phyloP scores from a whole-genome alignment of 2,329 filamentous ascomycete genomes.

The Fusarium graminum region DNA sequence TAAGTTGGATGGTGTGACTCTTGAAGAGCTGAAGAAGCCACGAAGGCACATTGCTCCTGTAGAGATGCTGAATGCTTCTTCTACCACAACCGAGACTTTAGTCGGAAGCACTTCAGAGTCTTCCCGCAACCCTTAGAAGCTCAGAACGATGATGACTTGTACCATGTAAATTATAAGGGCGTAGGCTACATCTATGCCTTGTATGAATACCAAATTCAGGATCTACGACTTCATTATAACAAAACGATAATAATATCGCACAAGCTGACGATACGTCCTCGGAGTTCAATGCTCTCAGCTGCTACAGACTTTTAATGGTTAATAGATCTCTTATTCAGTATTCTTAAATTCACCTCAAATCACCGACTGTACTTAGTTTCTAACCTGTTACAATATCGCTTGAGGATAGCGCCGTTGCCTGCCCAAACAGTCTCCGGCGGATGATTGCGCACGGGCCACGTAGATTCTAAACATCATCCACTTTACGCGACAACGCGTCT shows the following conservation, averaged over 20 bases:
- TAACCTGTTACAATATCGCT: too few relatives aligned
- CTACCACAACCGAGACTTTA: constrained; percentile 52
- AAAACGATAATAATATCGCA: background rate
- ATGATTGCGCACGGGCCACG: constrained; percentile 42
- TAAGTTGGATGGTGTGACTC: constrained; percentile 85
- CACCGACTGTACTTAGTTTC: too few relatives aligned
- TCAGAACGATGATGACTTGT: constrained; percentile 23
- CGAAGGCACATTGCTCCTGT: constrained; percentile 72
- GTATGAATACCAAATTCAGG: constrained; percentile 45
- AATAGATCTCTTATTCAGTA: too few relatives aligned
- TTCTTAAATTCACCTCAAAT: background rate
- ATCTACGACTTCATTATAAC: constrained; percentile 9
- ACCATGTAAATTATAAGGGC: constrained; percentile 46
- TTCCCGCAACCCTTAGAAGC: constrained; percentile 47
- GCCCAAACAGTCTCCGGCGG: constrained; percentile 19
- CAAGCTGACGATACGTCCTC: background rate
- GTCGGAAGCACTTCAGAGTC: constrained; percentile 53
- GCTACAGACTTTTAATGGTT: background rate
- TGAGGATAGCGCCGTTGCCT: constrained; percentile 30
- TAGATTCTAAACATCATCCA: constrained; percentile 43
- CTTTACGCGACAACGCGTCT: constrained; percentile 59
- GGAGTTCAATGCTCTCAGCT: background rate
- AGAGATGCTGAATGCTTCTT: constrained; percentile 53
- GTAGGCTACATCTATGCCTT: constrained; percentile 46
- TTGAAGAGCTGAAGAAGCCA: constrained; percentile 86